A percentile compares a stretch with the other conserved stretches of the same genome.
phyloP scores from a whole-genome alignment of 2,329 filamentous ascomycete genomes.

The Metarhizium guizhouense region DNA sequence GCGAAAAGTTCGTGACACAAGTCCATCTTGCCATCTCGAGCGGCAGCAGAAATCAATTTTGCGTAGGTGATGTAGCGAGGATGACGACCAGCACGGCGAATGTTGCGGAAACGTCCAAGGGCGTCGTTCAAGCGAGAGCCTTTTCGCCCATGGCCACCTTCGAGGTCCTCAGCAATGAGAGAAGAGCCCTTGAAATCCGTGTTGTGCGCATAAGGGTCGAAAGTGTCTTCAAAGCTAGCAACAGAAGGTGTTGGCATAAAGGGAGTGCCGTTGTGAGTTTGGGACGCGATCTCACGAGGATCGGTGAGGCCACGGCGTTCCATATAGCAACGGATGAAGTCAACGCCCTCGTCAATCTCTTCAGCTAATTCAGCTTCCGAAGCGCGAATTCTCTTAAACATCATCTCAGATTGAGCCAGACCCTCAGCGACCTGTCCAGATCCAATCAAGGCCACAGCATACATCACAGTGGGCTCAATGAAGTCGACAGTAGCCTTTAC shows the following conservation, averaged over 20 bases:
- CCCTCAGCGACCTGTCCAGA: conserved; percentile 79
- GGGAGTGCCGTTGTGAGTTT: conserved; percentile 35
- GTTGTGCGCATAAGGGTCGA: conserved; percentile 81
- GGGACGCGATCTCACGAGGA: conserved; percentile 40
- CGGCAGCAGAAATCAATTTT: conserved; percentile 85
- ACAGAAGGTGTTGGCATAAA: conserved; percentile 46
- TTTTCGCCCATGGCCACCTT: conserved; percentile 66
- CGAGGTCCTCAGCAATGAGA: conserved; percentile 80
- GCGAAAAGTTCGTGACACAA: conserved; percentile 78
- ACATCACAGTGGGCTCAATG: conserved; percentile 87
- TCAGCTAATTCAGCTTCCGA: conserved; percentile 53
- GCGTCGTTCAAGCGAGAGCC: conserved; percentile 71
- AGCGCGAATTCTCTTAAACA: conserved; percentile 77
- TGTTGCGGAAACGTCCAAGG: conserved; percentile 78
- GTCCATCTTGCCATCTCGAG: conserved; percentile 73
- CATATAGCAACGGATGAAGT: conserved; percentile 58
- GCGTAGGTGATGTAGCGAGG: conserved; percentile 95
- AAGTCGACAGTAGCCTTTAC: conserved; percentile 53
- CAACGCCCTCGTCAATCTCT: conserved; percentile 79
- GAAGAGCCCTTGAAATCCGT: conserved; percentile 93
- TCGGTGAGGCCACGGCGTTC: conserved; percentile 43
- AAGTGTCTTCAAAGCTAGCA: conserved; percentile 67
- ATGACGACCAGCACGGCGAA: conserved; percentile 83
- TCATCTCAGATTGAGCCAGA: conserved; percentile 66
- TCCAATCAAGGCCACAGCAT: conserved; percentile 76